A percentile compares a stretch with the other conserved stretches of the same genome.
These are phyloP conservation scores for Mentha longifolia DNA, from an alignment of 257 asterid species.

Conservation along the genomic window DNA sequence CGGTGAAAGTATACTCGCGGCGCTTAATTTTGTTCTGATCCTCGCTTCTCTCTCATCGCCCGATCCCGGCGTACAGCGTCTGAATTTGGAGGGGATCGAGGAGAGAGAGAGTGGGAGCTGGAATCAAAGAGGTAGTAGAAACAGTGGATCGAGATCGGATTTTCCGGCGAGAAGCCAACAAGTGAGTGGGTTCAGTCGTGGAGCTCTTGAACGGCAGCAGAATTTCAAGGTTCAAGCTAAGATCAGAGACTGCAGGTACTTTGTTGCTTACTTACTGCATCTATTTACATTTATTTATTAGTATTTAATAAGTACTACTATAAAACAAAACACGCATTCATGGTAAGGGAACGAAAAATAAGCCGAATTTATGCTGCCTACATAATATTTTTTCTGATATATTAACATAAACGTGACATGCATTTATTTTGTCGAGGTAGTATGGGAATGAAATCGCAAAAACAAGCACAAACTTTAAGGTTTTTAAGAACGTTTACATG, in stretches of 20 bases:
- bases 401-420: background rate
- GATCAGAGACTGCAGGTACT: conserved; percentile 48
- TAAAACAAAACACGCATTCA: background rate
- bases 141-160: conserved; percentile 20
- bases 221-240: conserved; percentile 31
- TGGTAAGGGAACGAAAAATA: background rate
- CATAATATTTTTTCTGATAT: too few species aligned
- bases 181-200: conserved; percentile 28
- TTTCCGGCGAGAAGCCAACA: conserved; percentile 14
- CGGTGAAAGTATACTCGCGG: conserved; percentile 29
- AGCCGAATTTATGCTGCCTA: too few species aligned
- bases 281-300: too few species aligned
- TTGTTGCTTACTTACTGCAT: background rate
- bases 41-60: conserved; percentile 48
- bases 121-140: conserved; percentile 14
- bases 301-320: too few species aligned
- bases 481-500: too few species aligned
- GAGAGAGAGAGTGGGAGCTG: conserved; percentile 14
- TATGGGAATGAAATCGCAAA: background rate
- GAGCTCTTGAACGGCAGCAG: conserved; percentile 29
- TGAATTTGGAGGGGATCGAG: conserved; percentile 23
- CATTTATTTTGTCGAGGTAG: background rate
- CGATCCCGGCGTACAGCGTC: conserved; percentile 19
- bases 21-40: conserved; percentile 49
- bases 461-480: background rate